A percentile compares a stretch with the other conserved stretches of the same genome.
Conservation (phyloP, 805 yeast genomes). For the Sugiyamaella chiloensis region DNA sequence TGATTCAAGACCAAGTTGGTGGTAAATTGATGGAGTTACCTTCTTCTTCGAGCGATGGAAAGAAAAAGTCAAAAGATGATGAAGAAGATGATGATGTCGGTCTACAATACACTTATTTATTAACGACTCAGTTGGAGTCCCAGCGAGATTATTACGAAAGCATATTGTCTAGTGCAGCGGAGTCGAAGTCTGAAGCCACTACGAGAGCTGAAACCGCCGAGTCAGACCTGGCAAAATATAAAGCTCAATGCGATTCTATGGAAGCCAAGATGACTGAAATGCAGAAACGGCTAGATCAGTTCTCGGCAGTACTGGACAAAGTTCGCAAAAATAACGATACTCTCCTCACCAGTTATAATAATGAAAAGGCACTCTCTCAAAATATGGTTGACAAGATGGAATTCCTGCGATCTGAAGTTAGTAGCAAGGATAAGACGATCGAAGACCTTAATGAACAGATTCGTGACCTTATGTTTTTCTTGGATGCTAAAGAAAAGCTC, state of each 20-base stretch:
- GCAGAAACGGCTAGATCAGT: constrained; percentile 7
- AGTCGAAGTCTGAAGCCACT: constrained; percentile 9
- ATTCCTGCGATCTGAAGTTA: constrained; percentile 30
- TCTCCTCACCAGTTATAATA: constrained; percentile 40
- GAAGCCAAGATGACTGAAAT: neutral
- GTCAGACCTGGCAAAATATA: neutral
- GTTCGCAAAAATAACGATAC: constrained; percentile 27
- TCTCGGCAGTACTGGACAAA: constrained; percentile 19
- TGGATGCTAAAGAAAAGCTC: constrained; percentile 71
- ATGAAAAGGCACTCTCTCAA: constrained; percentile 46
- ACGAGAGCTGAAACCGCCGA: constrained; percentile 9
- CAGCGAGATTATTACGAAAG: constrained; percentile 80
- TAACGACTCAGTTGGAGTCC: constrained; percentile 77
- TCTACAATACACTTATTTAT: constrained; percentile 73
- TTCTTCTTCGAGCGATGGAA: constrained; percentile 9
- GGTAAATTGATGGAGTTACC: constrained; percentile 76
- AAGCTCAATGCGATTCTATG: neutral
- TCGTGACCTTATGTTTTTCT: constrained; percentile 73
- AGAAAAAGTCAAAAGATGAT: constrained; percentile 7
- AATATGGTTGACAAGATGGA: constrained; percentile 42
- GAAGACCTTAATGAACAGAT: constrained; percentile 32
- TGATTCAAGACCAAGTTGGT: constrained; percentile 79
- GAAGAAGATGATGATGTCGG: constrained; percentile 51
- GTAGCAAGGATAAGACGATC: constrained; percentile 17
- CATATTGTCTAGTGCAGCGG: constrained; percentile 38